Base-by-base conservation (phyloP, 2,329 filamentous ascomycete species). In the Beauveria australis region DNA sequence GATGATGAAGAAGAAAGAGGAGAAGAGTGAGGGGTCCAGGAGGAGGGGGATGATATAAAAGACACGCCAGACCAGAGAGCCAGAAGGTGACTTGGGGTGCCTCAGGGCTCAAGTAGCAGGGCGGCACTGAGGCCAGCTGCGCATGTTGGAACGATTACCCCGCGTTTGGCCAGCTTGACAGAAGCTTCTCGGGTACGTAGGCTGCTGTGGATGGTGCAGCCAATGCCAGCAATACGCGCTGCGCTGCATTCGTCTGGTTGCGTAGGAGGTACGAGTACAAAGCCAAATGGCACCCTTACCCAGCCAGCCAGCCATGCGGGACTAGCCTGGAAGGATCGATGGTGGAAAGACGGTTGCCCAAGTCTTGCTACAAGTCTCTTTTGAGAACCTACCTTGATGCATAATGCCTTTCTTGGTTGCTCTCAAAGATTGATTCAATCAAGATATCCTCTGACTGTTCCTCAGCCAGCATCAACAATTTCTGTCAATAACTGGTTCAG, bases 1-100 rank as follows among this genome's bases (percentile, higher is more conserved):
- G 64, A 63, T 33, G 61, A 56, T 52, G 53, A 53, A 54, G 51
- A 44, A 44, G 49, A 24, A 61, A 30, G 48, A 55, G 28, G 54
- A 49, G 19, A 58, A 19, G 26, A 49, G 37, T 43, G 60, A 47
- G 60, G 53, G 56, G 58, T 43, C 33, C 43, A 19, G 51, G 58
- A 53, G 30, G 58, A 47, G 51, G 57, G 49, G 57, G 28, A 60
- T 53, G 58, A 47, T 60, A 60, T 60, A 60, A 53, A 30, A 53
- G 51, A 28, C 43, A 47, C 43, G 22, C 41, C 41, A 41, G 41
- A 37, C 18, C 33, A 37, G 58, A 48, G 28, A 60, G 54, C 9
- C 33, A 26, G 30, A 40, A n/a, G 40, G 22, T 53, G 57, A 47
- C 40, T 53, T 44, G 41, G 48, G 22, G 52, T 61, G 59, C 59